Conservation (phyloP, 2,329 filamentous ascomycete species). For the Epicoccum nigrum region DNA sequence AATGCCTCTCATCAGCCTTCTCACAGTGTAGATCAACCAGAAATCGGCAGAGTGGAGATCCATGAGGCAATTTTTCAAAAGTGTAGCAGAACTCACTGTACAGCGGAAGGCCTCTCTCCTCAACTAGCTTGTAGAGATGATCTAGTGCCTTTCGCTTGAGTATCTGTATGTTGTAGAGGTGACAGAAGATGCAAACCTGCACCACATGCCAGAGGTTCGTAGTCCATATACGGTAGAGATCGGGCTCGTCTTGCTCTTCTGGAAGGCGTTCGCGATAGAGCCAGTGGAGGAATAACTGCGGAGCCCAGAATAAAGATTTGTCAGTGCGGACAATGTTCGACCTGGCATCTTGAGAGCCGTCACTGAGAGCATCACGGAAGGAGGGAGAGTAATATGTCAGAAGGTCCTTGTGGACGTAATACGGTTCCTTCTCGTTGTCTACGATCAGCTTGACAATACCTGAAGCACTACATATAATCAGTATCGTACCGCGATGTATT, state of each 20-base stretch:
- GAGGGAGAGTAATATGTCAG: conserved; percentile 15
- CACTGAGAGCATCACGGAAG: conserved; percentile 19
- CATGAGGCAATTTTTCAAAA: background rate
- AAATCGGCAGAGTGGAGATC: background rate
- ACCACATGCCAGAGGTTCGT: too few species aligned
- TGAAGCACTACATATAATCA: too few species aligned
- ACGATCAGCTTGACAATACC: too few species aligned
- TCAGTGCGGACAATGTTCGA: background rate
- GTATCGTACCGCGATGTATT: too few species aligned
- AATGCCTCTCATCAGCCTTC: background rate
- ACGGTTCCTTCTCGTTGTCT: background rate
- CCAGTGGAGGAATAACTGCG: background rate
- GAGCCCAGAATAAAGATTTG: background rate
- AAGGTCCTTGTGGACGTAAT: conserved; percentile 15
- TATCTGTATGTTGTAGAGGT: background rate
- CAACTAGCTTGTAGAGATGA: background rate
- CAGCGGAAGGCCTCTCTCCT: background rate
- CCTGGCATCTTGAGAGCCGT: background rate
- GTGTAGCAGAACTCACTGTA: background rate
- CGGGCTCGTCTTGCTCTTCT: background rate
- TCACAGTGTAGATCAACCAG: background rate
- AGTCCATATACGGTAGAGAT: too few species aligned
- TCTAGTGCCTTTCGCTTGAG: background rate
- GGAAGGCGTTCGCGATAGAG: background rate
- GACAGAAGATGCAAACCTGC: too few species aligned